These are phyloP conservation scores for Claviceps purpurea DNA, from an alignment of 2,329 filamentous ascomycete genomes.

Conservation along the genomic window DNA sequence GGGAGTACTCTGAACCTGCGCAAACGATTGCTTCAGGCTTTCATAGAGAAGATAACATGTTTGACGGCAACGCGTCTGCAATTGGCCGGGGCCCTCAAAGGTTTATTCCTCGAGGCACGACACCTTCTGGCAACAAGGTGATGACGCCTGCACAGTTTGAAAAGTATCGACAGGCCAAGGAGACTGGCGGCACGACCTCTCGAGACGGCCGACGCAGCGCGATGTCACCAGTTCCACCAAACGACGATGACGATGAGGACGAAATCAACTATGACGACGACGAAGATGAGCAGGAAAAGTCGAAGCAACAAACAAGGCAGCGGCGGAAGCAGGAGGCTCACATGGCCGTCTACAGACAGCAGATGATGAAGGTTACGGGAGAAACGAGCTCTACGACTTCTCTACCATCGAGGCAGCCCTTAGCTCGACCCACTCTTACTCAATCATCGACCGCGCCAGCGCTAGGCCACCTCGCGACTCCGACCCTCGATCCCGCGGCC, in stretches of 20 bases:
- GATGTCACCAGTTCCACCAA: conserved; percentile 24
- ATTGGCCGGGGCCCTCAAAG: conserved; percentile 20
- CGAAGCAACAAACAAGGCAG: conserved; percentile 59
- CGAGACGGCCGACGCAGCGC: conserved; percentile 21
- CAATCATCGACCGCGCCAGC: conserved; percentile 51
- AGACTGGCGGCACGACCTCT: conserved; percentile 34
- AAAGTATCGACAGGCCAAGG: conserved; percentile 61
- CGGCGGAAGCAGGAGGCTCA: conserved; percentile 81
- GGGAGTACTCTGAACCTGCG: conserved; percentile 16
- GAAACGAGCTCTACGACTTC: conserved; percentile 34
- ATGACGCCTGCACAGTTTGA: conserved; percentile 89
- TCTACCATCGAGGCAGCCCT: conserved; percentile 11
- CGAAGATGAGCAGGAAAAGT: conserved; percentile 68
- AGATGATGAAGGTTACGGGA: conserved; percentile 94
- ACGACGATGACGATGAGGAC: conserved; percentile 50
- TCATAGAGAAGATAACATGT: conserved; percentile 40
- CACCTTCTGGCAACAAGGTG: conserved; percentile 51
- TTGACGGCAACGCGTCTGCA: conserved; percentile 32
- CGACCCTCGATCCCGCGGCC: conserved; percentile 24
- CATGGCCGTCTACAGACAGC: conserved; percentile 77
- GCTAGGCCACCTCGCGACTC: conserved; percentile 27
- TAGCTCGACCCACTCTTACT: conserved; percentile 40
- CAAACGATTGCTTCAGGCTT: conserved; percentile 17
- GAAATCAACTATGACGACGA: conserved; percentile 57
- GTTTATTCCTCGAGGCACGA: conserved; percentile 20